Base-by-base conservation (phyloP, 2,329 filamentous ascomycete genomes). In the Phialophora macrospora region DNA sequence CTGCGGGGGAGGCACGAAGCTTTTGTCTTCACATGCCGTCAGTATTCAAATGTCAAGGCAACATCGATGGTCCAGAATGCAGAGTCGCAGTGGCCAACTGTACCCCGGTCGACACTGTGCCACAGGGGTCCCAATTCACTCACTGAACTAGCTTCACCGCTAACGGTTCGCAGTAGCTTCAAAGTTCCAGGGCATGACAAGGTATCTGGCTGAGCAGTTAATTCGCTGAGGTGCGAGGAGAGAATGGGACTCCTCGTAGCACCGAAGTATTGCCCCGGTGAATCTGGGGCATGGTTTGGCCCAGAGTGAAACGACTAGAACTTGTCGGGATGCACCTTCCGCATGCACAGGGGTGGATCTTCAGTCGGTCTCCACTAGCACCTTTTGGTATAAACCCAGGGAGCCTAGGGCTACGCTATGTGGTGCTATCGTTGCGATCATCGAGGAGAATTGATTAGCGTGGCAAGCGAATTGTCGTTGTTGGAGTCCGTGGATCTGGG, bases 301-400 rank as follows among this genome's bases (percentile, higher is more conserved):
- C 28, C 56, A 60, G 28, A 28, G 60, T 64, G 62, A 65, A 65
- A 61, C 52, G 51, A 51, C 57, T 65, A 65, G 57, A 65, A 44
- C 14, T 8, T n/a, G 52, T 34, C 51, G 56, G 63, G 63, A 56
- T 49, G 41, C 44, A 22, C 51, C 57, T 55, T 65, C 57, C 63
- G 63, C 24, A 38, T 60, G 58, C 34, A 41, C 58, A 26, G 46
- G 17, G 17, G 58, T 60, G 58, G 58, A 52, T 26, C 46, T 41
- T 17, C 52, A 28, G 22, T 51, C 52, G 52, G 9, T 20, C 28
- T 55, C 26, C 52, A 55, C 52, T 20, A 55, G 28, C 28, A 55
- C 52, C 52, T 55, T 34, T 9, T 9, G 12, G 52, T 55, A 55
- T 20, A 55, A 32, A n/a, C 28, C 11, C 17, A 34, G 38, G 58